Base-by-base conservation (phyloP, 441 rosid genomes). In the Capsella rubella region DNA sequence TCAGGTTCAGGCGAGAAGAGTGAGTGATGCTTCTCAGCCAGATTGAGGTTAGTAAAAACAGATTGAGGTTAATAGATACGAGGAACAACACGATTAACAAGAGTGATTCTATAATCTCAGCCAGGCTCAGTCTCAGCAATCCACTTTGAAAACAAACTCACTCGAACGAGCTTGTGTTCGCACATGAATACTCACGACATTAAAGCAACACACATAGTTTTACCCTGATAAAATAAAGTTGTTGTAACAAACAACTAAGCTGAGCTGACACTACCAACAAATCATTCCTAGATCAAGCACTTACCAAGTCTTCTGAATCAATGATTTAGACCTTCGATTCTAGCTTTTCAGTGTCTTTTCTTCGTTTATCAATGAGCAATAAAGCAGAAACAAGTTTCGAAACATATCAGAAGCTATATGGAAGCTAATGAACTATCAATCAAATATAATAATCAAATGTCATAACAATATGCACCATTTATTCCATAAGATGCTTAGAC, bases 401-500 rank as follows among this genome's bases (percentile, higher is more conserved):
- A 32, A 68, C 64, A 29, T 29, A 4, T 31, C 40, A 53, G 14
- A 50, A 40, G 4, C 21, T 69, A 47, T 5, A 37, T 34, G 28
- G 12, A 46, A 45, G 37, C 45, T 34, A 34, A 3, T 9, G 15
- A 58, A 35, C 32, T 21, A 25, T 40, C 34, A 34, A 16, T 45
- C 9, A 45, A 43, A 43, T 34, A 31, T 29, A 0, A 7, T 29
- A n/a, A 14, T 2, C 63, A 39, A 32, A 29, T 67, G n/a, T 13
- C 65, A 40, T 40, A 50, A 46, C 21, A 15, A 21, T 2, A 34
- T 50, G 40, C 45, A 52, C 5, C 69, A 75, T 67, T 60, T 76
- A 69, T 69, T 69, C 56, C 43, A 68, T 43, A 76, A 37, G 59
- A 56, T 63, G 27, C 75, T 35, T 3, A 35, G 18, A 46, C 18